phyloP scores from a whole-genome alignment of 148 eudicot genomes.

The Rhododendron williamsianum region DNA sequence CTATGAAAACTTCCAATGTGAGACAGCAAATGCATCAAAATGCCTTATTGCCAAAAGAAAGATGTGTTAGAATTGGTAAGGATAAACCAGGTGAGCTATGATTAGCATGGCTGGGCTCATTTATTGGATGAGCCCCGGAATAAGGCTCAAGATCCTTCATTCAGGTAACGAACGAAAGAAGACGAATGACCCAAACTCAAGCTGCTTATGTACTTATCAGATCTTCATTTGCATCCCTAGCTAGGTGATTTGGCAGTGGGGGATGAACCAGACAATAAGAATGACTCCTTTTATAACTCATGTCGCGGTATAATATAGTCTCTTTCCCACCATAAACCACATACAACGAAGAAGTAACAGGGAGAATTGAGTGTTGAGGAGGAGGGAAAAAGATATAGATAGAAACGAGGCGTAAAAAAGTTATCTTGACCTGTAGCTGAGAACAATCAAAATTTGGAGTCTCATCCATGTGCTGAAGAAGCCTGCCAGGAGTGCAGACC shows the following conservation, averaged over 20 bases:
- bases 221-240: background rate
- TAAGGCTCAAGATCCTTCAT: background rate
- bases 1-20: background rate
- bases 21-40: background rate
- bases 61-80: background rate
- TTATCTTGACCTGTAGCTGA: slow-evolving; percentile 73
- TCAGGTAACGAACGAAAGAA: background rate
- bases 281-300: background rate
- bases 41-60: background rate
- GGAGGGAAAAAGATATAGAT: background rate
- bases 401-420: background rate
- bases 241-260: background rate
- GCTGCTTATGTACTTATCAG: background rate
- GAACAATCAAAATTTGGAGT: slow-evolving; percentile 93
- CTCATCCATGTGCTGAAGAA: slow-evolving; percentile 96
- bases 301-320: background rate
- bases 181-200: background rate
- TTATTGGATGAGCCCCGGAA: background rate
- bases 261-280: background rate
- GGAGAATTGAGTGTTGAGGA: background rate
- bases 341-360: background rate
- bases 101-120: background rate
- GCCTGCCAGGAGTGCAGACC: slow-evolving; percentile 93
- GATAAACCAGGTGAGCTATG: background rate
- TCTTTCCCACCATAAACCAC: background rate